Percentiles rank a stretch among this genome's conserved stretches.
Conservation (phyloP, 768 basidiomycete species). For the Termitomyces sp. region DNA sequence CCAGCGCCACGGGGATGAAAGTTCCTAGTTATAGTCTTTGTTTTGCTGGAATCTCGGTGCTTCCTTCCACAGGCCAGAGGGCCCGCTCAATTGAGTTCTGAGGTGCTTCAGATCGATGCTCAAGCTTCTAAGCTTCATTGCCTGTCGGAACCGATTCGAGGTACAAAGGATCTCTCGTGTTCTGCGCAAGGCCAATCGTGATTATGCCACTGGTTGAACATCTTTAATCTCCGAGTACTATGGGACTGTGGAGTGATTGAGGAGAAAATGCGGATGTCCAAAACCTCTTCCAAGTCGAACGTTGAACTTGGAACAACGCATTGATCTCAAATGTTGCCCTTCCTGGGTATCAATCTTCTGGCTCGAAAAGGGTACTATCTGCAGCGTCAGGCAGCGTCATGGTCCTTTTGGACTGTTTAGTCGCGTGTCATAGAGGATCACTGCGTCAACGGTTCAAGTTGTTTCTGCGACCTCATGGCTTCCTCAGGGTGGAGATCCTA, state of each 20-base stretch:
- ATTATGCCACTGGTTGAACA: slow-evolving; percentile 13
- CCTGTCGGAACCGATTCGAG: background rate
- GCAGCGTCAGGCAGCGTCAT: background rate
- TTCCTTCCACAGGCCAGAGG: no score
- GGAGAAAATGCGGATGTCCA: background rate
- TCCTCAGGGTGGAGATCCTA: slow-evolving; percentile 10
- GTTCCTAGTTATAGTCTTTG: no score
- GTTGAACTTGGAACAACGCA: background rate
- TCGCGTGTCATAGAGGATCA: background rate
- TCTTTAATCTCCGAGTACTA: slow-evolving; percentile 17
- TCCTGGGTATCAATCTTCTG: background rate
- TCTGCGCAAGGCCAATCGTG: slow-evolving; percentile 11
- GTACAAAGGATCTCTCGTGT: slow-evolving; percentile 18
- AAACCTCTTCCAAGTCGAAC: background rate
- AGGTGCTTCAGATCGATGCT: slow-evolving; percentile 12
- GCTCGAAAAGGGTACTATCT: background rate
- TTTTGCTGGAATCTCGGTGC: no score
- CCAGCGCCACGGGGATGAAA: no score
- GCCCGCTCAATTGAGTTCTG: no score
- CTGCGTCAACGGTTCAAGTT: slow-evolving; percentile 1
- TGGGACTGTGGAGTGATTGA: background rate
- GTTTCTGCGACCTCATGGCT: slow-evolving; percentile 19
- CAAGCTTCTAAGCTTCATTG: slow-evolving; percentile 1
- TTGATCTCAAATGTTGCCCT: background rate
- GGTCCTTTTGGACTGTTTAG: background rate